Evolutionary conservation across 441 rosid genomes (phyloP), one percentile per base, ranked within the genome.

Genomic region (Omphalea diandra): DNA sequence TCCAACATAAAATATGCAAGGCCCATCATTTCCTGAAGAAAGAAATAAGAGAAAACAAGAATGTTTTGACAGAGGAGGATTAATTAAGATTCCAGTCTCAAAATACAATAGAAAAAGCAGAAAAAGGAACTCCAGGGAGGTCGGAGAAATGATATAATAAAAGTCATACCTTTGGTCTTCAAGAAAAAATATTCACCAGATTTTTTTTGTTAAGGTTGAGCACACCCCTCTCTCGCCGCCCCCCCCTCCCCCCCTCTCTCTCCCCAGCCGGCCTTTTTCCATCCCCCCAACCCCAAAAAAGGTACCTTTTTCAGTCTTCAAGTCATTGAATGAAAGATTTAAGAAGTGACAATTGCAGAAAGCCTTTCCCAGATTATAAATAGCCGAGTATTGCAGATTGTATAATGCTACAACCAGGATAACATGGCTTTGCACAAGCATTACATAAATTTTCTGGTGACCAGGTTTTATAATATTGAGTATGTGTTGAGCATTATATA

Each of bases 1-100:
- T 96, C 98, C 89, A 88, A 82, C 94, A 96, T 80, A 84, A 96
- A 96, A 79, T 80, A 93, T 54, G 97, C 62, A 76, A 93, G 92
- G 59, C 94, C 99, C 93, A 88, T 93, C 96, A 96, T 96, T 89
- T 96, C 99, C 99, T 96, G 80, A 83, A 69, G 71, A 71, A 78
- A 80, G 40, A 71, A 73, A 35, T 40, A 57, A 75, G 22, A 63
- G 31, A 72, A 56, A 69, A 65, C 22, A 68, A 31, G 44, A 69
- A 72, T 27, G 59, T 52, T 17, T 71, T 73, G 70, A 20, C 43
- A 40, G 46, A 35, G 55, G 35, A 78, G 64, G 29, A 68, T 67
- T 44, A 53, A 47, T 41, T 64, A 50, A 46, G 40, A 4, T 64
- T 12, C 32, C 31, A 71, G 17, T 50, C 27, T 31, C 18, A 20